Base-by-base conservation (phyloP, 129 eudicot genomes). In the Sambucus nigra region DNA sequence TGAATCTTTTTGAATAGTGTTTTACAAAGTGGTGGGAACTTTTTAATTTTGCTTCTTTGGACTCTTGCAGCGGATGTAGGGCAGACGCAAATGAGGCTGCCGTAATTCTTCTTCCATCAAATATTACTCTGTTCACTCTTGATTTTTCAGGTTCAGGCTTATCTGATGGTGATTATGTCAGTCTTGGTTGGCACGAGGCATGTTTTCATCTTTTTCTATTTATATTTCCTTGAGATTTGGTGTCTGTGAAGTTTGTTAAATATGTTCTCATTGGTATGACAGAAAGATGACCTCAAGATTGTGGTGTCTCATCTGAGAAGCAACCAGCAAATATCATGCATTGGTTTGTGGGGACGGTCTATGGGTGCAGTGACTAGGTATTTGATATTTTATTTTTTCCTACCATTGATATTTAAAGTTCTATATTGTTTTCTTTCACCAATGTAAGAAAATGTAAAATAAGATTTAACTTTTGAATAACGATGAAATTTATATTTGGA, bases 331-430 rank as follows among this genome's bases (percentile, higher is more conserved):
- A 65, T 79, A 56, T 91, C 95, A 15, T 72, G 85, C 57, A 91
- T 91, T 49, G 98, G 89, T 61, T 86, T 91, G 15, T 91, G 98
- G 98, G 98, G 98, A 31, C 79, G 98, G 62, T 91, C 98, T 47
- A 91, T 91, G 98, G 98, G 98, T 72, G 95, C 98, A 14, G 95
- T 91, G 15, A 91, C 98, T 6, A 73, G 98, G 98, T 89, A 75
- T 18, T 29, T 53, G 39, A 21, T 31, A 31, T 31, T 3, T 31
- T 35, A 35, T 15, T 35, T 12, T 12, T 8, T 35, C 8, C 42
- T 35, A 3, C 35, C 35, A 29, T 29, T 29, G 4, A 3, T 29
- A 8, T 29, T 29, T 8, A 29, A 2, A 35, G 8, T 35, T 35
- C 42, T 35, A 8, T 35, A 2, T 35, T 35, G 9, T 7, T 35